Percentiles rank a stretch among this genome's conserved stretches.
Evolutionary conservation across 2,329 filamentous ascomycete genomes (phyloP).

Genomic region (Aspergillus jensenii): DNA sequence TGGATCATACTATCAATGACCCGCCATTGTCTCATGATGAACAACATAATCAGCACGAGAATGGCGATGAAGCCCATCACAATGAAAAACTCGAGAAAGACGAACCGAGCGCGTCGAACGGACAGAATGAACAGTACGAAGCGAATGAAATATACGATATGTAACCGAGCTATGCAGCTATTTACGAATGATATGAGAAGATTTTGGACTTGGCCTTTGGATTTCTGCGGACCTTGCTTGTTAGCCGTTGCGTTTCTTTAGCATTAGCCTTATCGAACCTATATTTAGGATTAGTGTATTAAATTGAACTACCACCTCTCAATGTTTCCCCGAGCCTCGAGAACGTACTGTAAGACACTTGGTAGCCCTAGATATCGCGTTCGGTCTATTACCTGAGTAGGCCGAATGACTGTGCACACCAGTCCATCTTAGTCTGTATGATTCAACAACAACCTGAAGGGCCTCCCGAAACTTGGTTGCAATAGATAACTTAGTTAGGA

Average conservation of each 20-base stretch:
- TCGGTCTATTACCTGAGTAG: too few relatives aligned
- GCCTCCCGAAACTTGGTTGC: too few relatives aligned
- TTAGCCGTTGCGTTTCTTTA: not conserved
- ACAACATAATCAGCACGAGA: not conserved
- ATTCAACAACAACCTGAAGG: too few relatives aligned
- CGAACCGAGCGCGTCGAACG: not conserved
- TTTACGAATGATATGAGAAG: constrained; percentile 8
- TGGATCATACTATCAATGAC: not conserved
- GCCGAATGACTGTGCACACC: too few relatives aligned
- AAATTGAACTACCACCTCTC: not conserved
- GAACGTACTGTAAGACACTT: not conserved
- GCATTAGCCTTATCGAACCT: not conserved
- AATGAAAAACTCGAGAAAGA: not conserved
- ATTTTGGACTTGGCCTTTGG: constrained; percentile 1
- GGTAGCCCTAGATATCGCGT: not conserved
- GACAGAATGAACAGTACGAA: not conserved
- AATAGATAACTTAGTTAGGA: too few relatives aligned
- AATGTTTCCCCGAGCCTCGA: not conserved
- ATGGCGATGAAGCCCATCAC: not conserved
- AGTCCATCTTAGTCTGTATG: too few relatives aligned
- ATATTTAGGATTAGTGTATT: not conserved
- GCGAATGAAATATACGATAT: not conserved
- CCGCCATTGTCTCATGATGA: not conserved
- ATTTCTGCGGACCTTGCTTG: constrained; percentile 2
- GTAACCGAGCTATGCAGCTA: not conserved